Evolutionary conservation across 2,329 filamentous ascomycete species (phyloP).

Genomic region (Colletotrichum navitas): DNA sequence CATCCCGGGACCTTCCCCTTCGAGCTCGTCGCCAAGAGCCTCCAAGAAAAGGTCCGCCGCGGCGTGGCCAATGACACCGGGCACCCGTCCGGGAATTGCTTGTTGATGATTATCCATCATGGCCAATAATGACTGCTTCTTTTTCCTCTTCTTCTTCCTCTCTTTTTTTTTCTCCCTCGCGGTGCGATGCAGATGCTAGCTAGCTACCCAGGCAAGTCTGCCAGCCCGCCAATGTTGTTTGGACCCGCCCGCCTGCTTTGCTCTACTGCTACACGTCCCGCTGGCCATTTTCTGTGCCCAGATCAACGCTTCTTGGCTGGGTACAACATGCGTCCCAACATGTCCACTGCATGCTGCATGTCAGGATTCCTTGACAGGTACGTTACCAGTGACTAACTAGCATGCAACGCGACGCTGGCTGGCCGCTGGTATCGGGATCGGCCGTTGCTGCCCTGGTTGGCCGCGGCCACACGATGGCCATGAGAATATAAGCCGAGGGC

Average conservation of each 20-base stretch:
- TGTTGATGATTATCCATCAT: constrained; percentile 25
- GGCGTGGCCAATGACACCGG: constrained; percentile 10
- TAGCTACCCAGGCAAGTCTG: too few relatives aligned
- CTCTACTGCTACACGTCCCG: not conserved
- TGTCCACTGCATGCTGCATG: constrained; percentile 9
- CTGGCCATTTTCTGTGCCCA: constrained; percentile 20
- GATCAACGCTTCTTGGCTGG: constrained; percentile 9
- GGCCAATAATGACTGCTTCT: not conserved
- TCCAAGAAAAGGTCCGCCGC: constrained; percentile 24
- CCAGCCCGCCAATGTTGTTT: not conserved
- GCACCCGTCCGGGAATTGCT: constrained; percentile 3
- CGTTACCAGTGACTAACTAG: too few relatives aligned
- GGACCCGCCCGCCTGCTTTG: not conserved
- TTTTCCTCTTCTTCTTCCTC: not conserved
- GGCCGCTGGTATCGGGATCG: not conserved
- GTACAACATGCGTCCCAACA: constrained; percentile 17
- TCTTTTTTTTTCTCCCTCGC: not conserved
- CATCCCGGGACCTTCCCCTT: constrained; percentile 40
- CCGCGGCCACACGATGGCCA: too few relatives aligned
- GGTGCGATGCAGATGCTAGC: not conserved
- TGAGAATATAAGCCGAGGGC: constrained; percentile 19
- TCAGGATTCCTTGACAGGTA: constrained; percentile 19
- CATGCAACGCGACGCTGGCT: too few relatives aligned
- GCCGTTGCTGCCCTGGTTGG: not conserved
- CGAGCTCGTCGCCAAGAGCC: constrained; percentile 32